phyloP scores from a whole-genome alignment of 2,329 filamentous ascomycete genomes.

The Aspergillus bombycis region DNA sequence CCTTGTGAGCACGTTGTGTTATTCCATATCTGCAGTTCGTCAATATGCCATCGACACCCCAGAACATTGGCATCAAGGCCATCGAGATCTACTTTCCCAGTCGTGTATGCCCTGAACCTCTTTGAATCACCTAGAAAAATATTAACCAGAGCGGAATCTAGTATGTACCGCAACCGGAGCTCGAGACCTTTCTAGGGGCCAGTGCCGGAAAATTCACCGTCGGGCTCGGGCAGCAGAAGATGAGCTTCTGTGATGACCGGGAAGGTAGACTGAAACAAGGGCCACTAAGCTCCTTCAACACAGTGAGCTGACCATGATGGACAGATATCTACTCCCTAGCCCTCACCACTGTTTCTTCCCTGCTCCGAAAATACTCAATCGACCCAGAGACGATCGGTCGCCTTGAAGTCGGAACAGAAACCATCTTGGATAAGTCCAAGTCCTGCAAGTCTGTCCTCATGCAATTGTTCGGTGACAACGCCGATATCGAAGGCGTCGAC shows the following conservation, averaged over 20 bases:
- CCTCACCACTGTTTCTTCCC: slow-evolving; percentile 75
- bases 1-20: slow-evolving; percentile 7
- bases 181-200: slow-evolving; percentile 85
- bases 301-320: slow-evolving; percentile 15
- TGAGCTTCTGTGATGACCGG: slow-evolving; percentile 89
- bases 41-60: slow-evolving; percentile 73
- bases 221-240: slow-evolving; percentile 86
- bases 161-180: slow-evolving; percentile 82
- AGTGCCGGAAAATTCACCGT: slow-evolving; percentile 85
- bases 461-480: slow-evolving; percentile 83
- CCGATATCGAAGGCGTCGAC: slow-evolving; percentile 81
- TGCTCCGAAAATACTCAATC: slow-evolving; percentile 82
- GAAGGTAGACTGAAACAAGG: slow-evolving; percentile 64
- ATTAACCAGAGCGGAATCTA: slow-evolving; percentile 41
- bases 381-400: slow-evolving; percentile 77
- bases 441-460: slow-evolving; percentile 86
- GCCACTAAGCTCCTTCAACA: not conserved
- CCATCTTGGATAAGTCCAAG: slow-evolving; percentile 85
- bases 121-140: not conserved
- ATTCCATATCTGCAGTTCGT: slow-evolving; percentile 13
- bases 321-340: slow-evolving; percentile 85
- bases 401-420: slow-evolving; percentile 84
- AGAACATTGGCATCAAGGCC: slow-evolving; percentile 92
- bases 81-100: slow-evolving; percentile 87
- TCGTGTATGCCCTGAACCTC: slow-evolving; percentile 63